Conservation (phyloP, 805 yeast genomes). For the Torulaspora indica region DNA sequence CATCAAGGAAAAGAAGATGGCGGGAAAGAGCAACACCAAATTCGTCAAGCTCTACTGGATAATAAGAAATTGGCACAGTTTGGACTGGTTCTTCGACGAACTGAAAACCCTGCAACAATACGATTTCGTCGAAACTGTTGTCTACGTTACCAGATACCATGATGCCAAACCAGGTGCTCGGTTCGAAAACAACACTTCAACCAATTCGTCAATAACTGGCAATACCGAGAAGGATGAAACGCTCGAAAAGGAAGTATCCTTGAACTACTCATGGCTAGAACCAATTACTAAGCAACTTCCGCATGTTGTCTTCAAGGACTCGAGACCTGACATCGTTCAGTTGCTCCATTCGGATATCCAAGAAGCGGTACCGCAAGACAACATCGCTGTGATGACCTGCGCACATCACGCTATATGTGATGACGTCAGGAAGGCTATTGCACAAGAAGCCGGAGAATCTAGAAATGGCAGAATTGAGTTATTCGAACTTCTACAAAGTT, state of each 20-base stretch:
- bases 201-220: constrained; percentile 3
- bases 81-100: constrained; percentile 47
- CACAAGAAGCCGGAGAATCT: constrained; percentile 31
- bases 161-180: constrained; percentile 15
- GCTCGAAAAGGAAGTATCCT: neutral
- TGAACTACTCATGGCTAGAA: constrained; percentile 7
- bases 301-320: constrained; percentile 40
- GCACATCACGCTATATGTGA: constrained; percentile 55
- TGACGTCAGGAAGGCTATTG: constrained; percentile 43
- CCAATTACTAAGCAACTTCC: constrained; percentile 22
- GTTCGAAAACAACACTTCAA: constrained; percentile 6
- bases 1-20: constrained; percentile 18
- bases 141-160: constrained; percentile 56
- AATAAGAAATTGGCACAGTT: constrained; percentile 47
- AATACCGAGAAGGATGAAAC: constrained; percentile 1
- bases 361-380: constrained; percentile 37
- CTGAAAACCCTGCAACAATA: constrained; percentile 26
- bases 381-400: constrained; percentile 51
- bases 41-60: constrained; percentile 57
- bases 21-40: constrained; percentile 19
- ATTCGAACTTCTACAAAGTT: constrained; percentile 54
- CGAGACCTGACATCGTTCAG: constrained; percentile 44
- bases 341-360: constrained; percentile 38
- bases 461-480: constrained; percentile 46
- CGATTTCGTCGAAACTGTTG: constrained; percentile 20